Evolutionary conservation across 768 basidiomycete genomes (phyloP).

Genomic region (Panaeolus cyanescens): DNA sequence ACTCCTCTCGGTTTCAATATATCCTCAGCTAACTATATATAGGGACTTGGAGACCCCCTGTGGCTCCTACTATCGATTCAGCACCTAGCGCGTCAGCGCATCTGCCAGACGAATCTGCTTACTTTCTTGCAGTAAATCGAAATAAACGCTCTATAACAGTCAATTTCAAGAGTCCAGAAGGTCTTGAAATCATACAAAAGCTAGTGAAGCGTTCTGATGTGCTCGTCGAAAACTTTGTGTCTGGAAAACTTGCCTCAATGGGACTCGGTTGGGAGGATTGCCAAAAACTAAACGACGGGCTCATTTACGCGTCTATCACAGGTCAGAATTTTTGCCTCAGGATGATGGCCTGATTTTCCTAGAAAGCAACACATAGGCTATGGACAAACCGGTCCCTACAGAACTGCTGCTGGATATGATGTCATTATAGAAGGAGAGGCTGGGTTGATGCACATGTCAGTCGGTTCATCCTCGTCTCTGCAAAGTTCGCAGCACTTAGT

Average conservation of each 20-base stretch:
- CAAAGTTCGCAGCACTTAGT: background rate
- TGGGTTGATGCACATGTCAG: slow-evolving; percentile 92
- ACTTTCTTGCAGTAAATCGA: slow-evolving; percentile 87
- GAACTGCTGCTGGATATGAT: slow-evolving; percentile 84
- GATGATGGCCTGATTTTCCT: background rate
- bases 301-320: slow-evolving; percentile 90
- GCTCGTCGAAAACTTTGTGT: slow-evolving; percentile 86
- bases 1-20: background rate
- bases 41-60: slow-evolving; percentile 72
- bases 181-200: slow-evolving; percentile 71
- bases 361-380: slow-evolving; percentile 27
- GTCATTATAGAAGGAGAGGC: slow-evolving; percentile 88
- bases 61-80: slow-evolving; percentile 48
- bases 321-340: slow-evolving; percentile 44
- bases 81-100: slow-evolving; percentile 57
- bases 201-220: slow-evolving; percentile 79
- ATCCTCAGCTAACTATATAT: background rate
- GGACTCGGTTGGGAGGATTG: slow-evolving; percentile 89
- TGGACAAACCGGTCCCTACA: slow-evolving; percentile 86
- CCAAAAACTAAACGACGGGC: slow-evolving; percentile 67
- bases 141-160: slow-evolving; percentile 90
- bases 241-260: slow-evolving; percentile 82
- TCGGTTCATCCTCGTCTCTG: slow-evolving; percentile 9
- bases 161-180: slow-evolving; percentile 81
- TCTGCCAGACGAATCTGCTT: slow-evolving; percentile 88